A percentile compares a stretch with the other conserved stretches of the same genome.
Evolutionary conservation across 768 basidiomycete species (phyloP).

Genomic region (Collybia sordida): DNA sequence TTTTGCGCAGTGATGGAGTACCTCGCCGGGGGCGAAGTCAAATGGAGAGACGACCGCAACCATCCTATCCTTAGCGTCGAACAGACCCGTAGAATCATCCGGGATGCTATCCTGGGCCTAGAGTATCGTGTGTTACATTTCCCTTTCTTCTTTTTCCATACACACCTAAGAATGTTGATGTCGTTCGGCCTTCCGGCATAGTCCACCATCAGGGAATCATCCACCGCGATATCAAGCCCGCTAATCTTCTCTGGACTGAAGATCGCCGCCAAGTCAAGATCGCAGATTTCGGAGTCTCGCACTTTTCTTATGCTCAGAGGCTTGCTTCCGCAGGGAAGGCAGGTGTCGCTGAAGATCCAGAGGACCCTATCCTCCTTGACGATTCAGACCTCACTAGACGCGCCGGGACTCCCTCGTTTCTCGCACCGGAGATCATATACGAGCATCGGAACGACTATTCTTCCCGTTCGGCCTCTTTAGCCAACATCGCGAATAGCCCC

Average conservation of each 20-base stretch:
- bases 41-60: constrained; percentile 70
- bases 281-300: constrained; percentile 96
- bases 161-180: constrained; percentile 7
- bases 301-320: constrained; percentile 88
- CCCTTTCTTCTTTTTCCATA: constrained; percentile 7
- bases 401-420: constrained; percentile 94
- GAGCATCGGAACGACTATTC: constrained; percentile 47
- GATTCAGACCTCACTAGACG: constrained; percentile 87
- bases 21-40: constrained; percentile 92
- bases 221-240: constrained; percentile 98
- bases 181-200: constrained; percentile 30
- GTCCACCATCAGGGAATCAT: constrained; percentile 98
- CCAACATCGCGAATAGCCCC: constrained; percentile 4
- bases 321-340: constrained; percentile 61
- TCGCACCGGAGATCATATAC: constrained; percentile 92
- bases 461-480: constrained; percentile 15
- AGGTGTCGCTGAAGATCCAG: constrained; percentile 39
- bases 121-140: constrained; percentile 77
- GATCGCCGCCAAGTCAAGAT: constrained; percentile 93
- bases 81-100: constrained; percentile 84
- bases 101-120: constrained; percentile 91
- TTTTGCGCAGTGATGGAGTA: constrained; percentile 84
- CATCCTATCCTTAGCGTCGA: constrained; percentile 79
- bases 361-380: constrained; percentile 71
- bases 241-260: constrained; percentile 89